Evolutionary conservation across 176 grass and related monocot species (phyloP), one percentile per base, ranked within the genome.

Genomic region (Eleusine coracana): DNA sequence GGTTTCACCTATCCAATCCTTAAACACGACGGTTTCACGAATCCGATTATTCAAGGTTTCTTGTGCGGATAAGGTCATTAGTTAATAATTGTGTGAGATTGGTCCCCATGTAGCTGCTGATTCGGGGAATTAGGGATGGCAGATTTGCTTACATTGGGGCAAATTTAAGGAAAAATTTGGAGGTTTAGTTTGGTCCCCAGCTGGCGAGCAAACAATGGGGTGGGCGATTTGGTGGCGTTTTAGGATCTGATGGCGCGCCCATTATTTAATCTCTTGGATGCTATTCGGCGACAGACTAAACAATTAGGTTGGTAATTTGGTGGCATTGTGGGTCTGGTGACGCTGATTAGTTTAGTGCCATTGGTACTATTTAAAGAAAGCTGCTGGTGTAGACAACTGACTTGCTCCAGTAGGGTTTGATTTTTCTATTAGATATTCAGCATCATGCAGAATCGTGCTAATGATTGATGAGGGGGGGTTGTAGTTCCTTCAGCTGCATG

Each of bases 291-390:
- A 34, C 0, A 34, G 38, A 87, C 80, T 87, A 87, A 82, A 87
- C 29, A 77, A 87, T 71, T 82, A 65, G 54, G 64, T 77, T 82
- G 86, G 86, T 87, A 82, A 82, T 51, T 70, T 54, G 42, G 52
- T 77, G 54, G 17, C 45, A 21, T 63, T 70, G 82, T 77, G 65
- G 72, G 72, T 77, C 73, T 71, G 59, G 75, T 82, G 52, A 40
- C 11, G 7, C n/a, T 2, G 34, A 77, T 87, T 82, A 82, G 54
- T 77, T 83, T 83, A 87, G 39, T 77, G 41, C 27, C 2, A 0
- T 3, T 6, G 55, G 44, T 77, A 71, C 44, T 87, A 87, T 71
- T 87, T 71, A 65, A 71, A 77, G 44, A 55, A 87, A 63, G 86
- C 2, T 71, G 66, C 28, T 51, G 71, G 66, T 71, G 84, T 58